Conservation (phyloP, 2,329 filamentous ascomycete genomes). For the Diaporthe caulivora region DNA sequence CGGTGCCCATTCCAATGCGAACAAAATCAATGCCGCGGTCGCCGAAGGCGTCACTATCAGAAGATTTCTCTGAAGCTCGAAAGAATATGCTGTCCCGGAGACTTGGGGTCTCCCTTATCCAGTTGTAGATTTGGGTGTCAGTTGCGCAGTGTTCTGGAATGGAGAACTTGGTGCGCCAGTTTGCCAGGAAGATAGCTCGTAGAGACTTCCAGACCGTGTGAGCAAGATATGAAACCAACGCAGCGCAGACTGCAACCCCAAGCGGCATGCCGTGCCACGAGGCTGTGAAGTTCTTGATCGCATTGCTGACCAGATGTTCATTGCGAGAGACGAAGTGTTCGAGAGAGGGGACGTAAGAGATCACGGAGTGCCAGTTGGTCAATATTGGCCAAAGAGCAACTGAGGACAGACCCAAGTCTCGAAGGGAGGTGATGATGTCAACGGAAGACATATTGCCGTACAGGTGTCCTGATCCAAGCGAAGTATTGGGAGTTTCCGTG, state of each 20-base stretch:
- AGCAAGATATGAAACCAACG: neutral
- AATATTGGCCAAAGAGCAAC: constrained; percentile 31
- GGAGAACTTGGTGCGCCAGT: constrained; percentile 14
- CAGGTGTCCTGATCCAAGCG: neutral
- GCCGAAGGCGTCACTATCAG: neutral
- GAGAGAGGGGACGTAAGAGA: constrained; percentile 17
- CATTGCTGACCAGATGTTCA: neutral
- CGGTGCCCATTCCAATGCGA: neutral
- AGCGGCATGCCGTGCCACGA: constrained; percentile 8
- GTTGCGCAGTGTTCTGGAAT: neutral
- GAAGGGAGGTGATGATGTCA: neutral
- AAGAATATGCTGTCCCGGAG: neutral
- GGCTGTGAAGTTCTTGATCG: neutral
- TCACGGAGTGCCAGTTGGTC: constrained; percentile 33
- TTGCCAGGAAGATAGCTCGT: neutral
- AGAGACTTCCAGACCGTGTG: constrained; percentile 2
- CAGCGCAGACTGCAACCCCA: neutral
- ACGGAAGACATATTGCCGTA: neutral
- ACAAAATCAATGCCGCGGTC: neutral
- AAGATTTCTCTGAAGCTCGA: neutral
- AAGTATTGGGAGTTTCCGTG: neutral
- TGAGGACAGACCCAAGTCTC: constrained; percentile 22
- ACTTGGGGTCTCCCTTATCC: neutral
- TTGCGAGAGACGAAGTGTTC: constrained; percentile 10
- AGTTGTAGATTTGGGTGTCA: neutral